Evolutionary conservation across 2,329 filamentous ascomycete genomes (phyloP).

Genomic region (Calonectria henricotiae): DNA sequence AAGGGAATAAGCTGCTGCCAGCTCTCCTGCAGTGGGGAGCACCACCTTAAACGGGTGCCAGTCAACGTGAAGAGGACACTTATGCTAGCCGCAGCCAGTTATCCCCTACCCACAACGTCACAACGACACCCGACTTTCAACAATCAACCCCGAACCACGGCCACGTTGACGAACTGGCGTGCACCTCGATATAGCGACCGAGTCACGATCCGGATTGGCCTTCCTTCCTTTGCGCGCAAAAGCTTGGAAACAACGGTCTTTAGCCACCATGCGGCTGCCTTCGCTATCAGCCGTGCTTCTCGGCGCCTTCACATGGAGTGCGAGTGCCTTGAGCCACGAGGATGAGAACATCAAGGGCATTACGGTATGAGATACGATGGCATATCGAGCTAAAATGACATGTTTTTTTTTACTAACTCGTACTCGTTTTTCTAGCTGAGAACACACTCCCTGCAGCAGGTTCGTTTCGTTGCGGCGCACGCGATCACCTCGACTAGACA

Average conservation of each 20-base stretch:
- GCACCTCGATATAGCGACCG: constrained; percentile 38
- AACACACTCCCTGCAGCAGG: constrained; percentile 87
- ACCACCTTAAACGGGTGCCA: constrained; percentile 51
- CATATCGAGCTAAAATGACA: not conserved
- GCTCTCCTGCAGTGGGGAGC: constrained; percentile 44
- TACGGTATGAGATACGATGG: constrained; percentile 59
- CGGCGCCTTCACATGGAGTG: constrained; percentile 67
- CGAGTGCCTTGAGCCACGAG: constrained; percentile 65
- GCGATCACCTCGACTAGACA: constrained; percentile 41
- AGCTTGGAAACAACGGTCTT: constrained; percentile 38
- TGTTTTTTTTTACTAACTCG: constrained; percentile 44
- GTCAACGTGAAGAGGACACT: constrained; percentile 52
- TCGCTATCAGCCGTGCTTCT: constrained; percentile 66
- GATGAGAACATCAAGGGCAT: constrained; percentile 70
- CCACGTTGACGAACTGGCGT: constrained; percentile 45
- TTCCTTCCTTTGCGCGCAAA: constrained; percentile 37
- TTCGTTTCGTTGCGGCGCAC: constrained; percentile 70
- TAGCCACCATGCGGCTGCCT: constrained; percentile 65
- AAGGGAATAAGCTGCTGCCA: constrained; percentile 32
- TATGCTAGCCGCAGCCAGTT: constrained; percentile 52
- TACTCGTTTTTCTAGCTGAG: constrained; percentile 73
- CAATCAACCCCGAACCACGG: constrained; percentile 42
- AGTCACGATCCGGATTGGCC: constrained; percentile 46
- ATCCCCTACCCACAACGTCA: constrained; percentile 49
- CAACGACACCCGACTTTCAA: constrained; percentile 41